A percentile compares a stretch with the other conserved stretches of the same genome.
Conservation (phyloP, 306 rosid genomes). For the Echinosophora koreensis region DNA sequence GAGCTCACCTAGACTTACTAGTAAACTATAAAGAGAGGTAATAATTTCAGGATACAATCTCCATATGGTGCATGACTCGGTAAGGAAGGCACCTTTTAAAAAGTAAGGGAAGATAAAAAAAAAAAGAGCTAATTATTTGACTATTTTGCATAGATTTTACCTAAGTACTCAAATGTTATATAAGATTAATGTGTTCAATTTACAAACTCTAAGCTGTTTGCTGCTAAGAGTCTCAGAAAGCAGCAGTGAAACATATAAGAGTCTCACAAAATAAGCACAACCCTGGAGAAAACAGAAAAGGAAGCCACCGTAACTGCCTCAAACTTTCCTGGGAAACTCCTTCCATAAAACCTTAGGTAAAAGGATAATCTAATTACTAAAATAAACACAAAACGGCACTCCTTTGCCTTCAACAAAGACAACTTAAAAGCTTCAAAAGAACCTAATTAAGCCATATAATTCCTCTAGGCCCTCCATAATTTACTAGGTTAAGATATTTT, state of each 20-base stretch:
- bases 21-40: too few relatives aligned
- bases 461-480: background rate
- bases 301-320: too few relatives aligned
- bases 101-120: background rate
- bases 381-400: background rate
- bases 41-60: background rate
- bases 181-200: constrained; percentile 6
- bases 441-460: constrained; percentile 2
- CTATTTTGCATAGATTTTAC: background rate
- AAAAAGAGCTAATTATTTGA: background rate
- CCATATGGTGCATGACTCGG: background rate
- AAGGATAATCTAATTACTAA: background rate
- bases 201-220: background rate
- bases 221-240: background rate
- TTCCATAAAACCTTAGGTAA: background rate
- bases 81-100: background rate
- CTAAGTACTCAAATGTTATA: background rate
- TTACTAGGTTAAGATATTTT: background rate
- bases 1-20: too few relatives aligned
- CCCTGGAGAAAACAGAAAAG: too few relatives aligned
- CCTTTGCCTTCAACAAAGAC: background rate
- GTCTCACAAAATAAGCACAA: too few relatives aligned
- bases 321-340: background rate
- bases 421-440: background rate
- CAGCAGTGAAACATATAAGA: too few relatives aligned